Percentiles rank a stretch among this genome's conserved stretches.
phyloP scores from a whole-genome alignment of 805 yeast genomes.

The Wickerhamiella azyma region DNA sequence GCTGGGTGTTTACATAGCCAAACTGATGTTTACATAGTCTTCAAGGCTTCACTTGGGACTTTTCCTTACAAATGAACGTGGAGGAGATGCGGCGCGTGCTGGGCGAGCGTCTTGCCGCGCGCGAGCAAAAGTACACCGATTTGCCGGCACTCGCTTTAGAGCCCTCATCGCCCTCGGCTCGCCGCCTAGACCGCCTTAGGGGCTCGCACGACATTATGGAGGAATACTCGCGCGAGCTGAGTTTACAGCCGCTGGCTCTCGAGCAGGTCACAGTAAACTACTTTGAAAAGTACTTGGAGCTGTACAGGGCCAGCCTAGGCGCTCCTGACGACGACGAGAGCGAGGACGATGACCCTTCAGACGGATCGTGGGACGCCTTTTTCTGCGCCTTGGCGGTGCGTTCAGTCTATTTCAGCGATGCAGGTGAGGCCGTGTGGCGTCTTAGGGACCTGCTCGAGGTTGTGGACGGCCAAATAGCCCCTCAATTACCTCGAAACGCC shows the following conservation, averaged over 20 bases:
- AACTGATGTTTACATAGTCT: too few species aligned
- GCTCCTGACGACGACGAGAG: too few species aligned
- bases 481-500: neutral
- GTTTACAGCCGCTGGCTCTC: constrained; percentile 10
- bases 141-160: neutral
- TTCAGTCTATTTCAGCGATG: constrained; percentile 3
- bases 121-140: neutral
- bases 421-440: neutral
- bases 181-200: constrained; percentile 4
- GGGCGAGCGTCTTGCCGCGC: constrained; percentile 3
- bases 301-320: constrained; percentile 4
- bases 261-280: constrained; percentile 8
- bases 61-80: neutral
- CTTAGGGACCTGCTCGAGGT: constrained; percentile 1
- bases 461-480: too few species aligned
- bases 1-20: too few species aligned
- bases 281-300: constrained; percentile 8
- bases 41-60: neutral
- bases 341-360: too few species aligned
- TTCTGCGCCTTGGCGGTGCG: constrained; percentile 10
- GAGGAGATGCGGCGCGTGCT: constrained; percentile 3
- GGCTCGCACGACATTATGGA: constrained; percentile 12
- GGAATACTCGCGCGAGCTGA: constrained; percentile 11
- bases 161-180: too few species aligned
- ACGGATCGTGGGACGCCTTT: constrained; percentile 11